Evolutionary conservation across 1,284 basidiomycete species (phyloP).

Genomic region (Ustilago bromivora): DNA sequence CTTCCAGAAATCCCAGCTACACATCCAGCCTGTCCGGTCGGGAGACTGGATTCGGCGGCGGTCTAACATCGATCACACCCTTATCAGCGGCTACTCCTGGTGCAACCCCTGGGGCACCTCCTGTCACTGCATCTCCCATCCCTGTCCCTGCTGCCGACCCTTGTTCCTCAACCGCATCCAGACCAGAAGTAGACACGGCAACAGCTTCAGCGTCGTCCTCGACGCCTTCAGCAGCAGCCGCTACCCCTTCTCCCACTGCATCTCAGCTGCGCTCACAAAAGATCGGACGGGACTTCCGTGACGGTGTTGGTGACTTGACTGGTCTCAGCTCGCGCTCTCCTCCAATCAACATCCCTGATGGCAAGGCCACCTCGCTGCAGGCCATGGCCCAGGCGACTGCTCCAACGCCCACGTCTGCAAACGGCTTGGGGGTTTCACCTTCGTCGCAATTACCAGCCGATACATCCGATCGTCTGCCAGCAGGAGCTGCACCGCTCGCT

Average conservation of each 20-base stretch:
- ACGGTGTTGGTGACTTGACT: constrained; percentile 48
- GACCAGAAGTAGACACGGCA: constrained; percentile 21
- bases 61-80: constrained; percentile 32
- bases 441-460: constrained; percentile 12
- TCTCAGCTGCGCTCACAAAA: constrained; percentile 39
- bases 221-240: constrained; percentile 5
- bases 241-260: constrained; percentile 13
- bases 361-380: constrained; percentile 25
- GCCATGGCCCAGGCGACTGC: constrained; percentile 24
- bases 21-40: constrained; percentile 25
- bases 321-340: constrained; percentile 55
- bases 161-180: constrained; percentile 10
- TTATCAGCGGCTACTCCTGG: constrained; percentile 10
- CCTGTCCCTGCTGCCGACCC: not conserved
- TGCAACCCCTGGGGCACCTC: not conserved
- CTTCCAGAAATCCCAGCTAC: constrained; percentile 35
- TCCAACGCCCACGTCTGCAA: constrained; percentile 32
- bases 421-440: constrained; percentile 10
- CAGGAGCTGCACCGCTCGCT: constrained; percentile 48
- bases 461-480: constrained; percentile 29
- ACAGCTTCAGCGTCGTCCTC: constrained; percentile 27
- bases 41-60: constrained; percentile 35
- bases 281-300: constrained; percentile 48
- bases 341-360: constrained; percentile 24
- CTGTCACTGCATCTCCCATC: constrained; percentile 7